Conservation (phyloP, 495 filamentous ascomycete genomes). For the Cetradonia linearis region DNA sequence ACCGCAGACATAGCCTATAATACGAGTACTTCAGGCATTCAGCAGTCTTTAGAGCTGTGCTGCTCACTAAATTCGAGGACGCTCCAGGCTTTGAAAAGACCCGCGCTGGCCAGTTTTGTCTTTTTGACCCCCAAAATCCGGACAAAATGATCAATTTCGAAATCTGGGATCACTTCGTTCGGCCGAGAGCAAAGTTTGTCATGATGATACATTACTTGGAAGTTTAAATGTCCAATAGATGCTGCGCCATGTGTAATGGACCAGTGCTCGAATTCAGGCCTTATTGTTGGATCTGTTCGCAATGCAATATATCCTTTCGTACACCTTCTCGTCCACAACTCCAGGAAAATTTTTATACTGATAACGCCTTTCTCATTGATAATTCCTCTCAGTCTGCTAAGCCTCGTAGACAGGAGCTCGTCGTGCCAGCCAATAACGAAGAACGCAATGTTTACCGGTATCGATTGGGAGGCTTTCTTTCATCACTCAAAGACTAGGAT, state of each 20-base stretch:
- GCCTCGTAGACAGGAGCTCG: neutral
- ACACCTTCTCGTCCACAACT: neutral
- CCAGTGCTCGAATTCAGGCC: neutral
- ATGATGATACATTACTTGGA: constrained; percentile 3
- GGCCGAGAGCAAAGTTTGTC: neutral
- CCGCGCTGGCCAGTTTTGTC: neutral
- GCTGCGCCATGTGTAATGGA: neutral
- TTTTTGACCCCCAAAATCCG: neutral
- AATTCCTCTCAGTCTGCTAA: neutral
- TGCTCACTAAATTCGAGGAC: neutral
- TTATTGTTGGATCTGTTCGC: neutral
- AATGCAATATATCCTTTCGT: constrained; percentile 2
- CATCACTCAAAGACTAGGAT: neutral
- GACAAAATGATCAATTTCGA: neutral
- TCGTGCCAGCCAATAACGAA: neutral
- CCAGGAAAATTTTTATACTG: neutral
- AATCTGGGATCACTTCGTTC: neutral
- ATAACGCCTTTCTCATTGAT: neutral
- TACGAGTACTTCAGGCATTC: neutral
- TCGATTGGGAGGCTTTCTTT: neutral
- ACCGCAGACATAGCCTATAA: constrained; percentile 1
- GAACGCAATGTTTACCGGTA: neutral
- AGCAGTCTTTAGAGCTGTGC: constrained; percentile 1
- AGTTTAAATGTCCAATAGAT: neutral
- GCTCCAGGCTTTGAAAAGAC: constrained; percentile 1